Evolutionary conservation across 176 grass and related monocot genomes (phyloP), one percentile per base, ranked within the genome.

Genomic region (Lolium perenne): DNA sequence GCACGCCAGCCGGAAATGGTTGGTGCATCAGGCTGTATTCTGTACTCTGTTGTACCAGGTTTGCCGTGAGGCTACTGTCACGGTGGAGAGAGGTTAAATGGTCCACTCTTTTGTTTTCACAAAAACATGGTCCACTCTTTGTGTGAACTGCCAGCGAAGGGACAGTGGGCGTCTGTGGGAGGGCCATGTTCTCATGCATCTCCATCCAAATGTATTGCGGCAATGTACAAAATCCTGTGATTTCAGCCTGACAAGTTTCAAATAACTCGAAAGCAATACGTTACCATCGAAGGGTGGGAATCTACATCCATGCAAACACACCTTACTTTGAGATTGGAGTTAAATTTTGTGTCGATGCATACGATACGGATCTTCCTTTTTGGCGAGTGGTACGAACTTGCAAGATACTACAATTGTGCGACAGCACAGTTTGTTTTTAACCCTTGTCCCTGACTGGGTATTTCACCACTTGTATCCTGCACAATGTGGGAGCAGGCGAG

Each of bases 21-120:
- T 48, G 64, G 35, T 73, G 80, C 65, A 74, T 74, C 71, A 73
- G 57, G 40, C 83, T 80, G 79, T 82, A 77, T 71, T 32, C 6
- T 15, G 79, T 82, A 79, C 81, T 45, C 47, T 57, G 38, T 38
- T 62, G 65, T 46, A 87, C 74, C 8, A n/a, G 17, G 48, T 40
- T 87, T 78, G 48, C 38, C 67, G 9, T 79, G 54, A 11, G 56
- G 4, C 18, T 47, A 68, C 74, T 29, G 73, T 9, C 84, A n/a
- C 11, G n/a, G 4, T 46, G 25, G 72, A 48, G 56, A 18, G 66
- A 43, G 74, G 80, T 70, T 86, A 66, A 49, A 50, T 74, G 71
- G 46, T 17, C 71, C 71, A 74, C 46, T 47, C 7, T 29, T 64
- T 29, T 29, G 12, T 29, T 32, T 29, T 32, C 29, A 12, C 61